A percentile compares a stretch with the other conserved stretches of the same genome.
Evolutionary conservation across 2,329 filamentous ascomycete species (phyloP).

Genomic region (Sordariomycetes sp.): DNA sequence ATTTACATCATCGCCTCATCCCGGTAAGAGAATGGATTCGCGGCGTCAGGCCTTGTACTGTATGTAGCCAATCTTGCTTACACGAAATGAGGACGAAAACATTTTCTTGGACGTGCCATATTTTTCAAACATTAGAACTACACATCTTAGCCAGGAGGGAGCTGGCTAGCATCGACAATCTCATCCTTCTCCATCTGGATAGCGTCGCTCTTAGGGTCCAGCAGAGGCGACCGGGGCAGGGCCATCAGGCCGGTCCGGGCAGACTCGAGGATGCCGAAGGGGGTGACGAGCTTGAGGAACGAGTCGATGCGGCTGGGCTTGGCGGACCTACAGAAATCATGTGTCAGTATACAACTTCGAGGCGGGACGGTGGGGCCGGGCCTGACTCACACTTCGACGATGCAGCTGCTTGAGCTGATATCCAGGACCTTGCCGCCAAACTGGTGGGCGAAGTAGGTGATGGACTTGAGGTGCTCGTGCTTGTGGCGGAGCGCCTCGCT

Average conservation of each 20-base stretch:
- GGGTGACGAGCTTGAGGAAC: slow-evolving; percentile 88
- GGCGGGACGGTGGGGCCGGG: background rate
- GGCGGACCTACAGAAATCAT: slow-evolving; percentile 48
- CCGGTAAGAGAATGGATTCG: no score
- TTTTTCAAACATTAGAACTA: slow-evolving; percentile 1
- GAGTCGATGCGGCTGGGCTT: slow-evolving; percentile 92
- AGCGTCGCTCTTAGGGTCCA: slow-evolving; percentile 56
- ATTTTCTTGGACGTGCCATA: slow-evolving; percentile 7
- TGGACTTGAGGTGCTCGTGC: slow-evolving; percentile 91
- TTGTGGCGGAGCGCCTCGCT: slow-evolving; percentile 91
- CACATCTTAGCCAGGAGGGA: slow-evolving; percentile 69
- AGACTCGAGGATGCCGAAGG: slow-evolving; percentile 94
- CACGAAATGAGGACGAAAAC: background rate
- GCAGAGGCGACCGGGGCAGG: slow-evolving; percentile 80
- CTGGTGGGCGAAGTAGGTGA: slow-evolving; percentile 93
- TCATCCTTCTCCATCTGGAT: slow-evolving; percentile 79
- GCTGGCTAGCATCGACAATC: slow-evolving; percentile 83
- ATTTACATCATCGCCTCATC: no score
- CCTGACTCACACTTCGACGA: slow-evolving; percentile 77
- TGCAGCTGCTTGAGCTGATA: slow-evolving; percentile 97
- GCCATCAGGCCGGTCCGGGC: slow-evolving; percentile 95
- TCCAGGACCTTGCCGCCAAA: slow-evolving; percentile 96
- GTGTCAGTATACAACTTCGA: slow-evolving; percentile 12
- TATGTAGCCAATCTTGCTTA: background rate
- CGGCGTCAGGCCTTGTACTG: background rate